Conservation (phyloP, 164 flowering plant genomes). For the Malania oleifera region DNA sequence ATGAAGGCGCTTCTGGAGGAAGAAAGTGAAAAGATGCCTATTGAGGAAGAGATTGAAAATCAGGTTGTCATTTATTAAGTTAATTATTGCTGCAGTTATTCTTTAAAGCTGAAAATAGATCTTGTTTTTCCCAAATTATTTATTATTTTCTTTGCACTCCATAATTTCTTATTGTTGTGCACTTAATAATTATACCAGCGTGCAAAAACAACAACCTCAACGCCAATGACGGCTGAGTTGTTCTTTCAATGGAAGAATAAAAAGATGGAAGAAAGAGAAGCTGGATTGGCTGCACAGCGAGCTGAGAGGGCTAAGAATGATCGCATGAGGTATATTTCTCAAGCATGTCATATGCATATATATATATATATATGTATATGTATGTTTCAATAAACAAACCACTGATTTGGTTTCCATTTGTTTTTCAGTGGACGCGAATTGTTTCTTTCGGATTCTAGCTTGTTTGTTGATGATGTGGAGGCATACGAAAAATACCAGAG, state of each 20-base stretch:
- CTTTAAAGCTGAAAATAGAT: background rate
- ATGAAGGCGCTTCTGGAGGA: conserved; percentile 96
- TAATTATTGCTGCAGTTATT: no score
- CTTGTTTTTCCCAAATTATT: background rate
- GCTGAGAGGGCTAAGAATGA: conserved; percentile 98
- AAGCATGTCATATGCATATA: background rate
- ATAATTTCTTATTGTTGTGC: background rate
- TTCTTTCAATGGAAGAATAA: conserved; percentile 92
- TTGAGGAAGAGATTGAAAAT: conserved; percentile 95
- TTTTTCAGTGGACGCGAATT: conserved; percentile 5
- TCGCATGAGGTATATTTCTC: conserved; percentile 55
- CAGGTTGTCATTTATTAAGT: no score
- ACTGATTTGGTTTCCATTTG: background rate
- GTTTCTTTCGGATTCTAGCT: conserved; percentile 2
- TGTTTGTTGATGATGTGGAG: conserved; percentile 5
- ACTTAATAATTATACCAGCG: conserved; percentile 47
- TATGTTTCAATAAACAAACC: background rate
- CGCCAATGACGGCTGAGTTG: conserved; percentile 83
- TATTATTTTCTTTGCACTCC: background rate
- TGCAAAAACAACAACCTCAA: conserved; percentile 59
- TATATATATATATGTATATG: background rate
- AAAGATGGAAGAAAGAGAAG: conserved; percentile 76
- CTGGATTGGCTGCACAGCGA: conserved; percentile 62
- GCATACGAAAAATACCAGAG: conserved; percentile 4
- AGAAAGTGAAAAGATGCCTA: conserved; percentile 63